Evolutionary conservation across 2,329 filamentous ascomycete genomes (phyloP).

Genomic region (Clarireedia homoeocarpa): DNA sequence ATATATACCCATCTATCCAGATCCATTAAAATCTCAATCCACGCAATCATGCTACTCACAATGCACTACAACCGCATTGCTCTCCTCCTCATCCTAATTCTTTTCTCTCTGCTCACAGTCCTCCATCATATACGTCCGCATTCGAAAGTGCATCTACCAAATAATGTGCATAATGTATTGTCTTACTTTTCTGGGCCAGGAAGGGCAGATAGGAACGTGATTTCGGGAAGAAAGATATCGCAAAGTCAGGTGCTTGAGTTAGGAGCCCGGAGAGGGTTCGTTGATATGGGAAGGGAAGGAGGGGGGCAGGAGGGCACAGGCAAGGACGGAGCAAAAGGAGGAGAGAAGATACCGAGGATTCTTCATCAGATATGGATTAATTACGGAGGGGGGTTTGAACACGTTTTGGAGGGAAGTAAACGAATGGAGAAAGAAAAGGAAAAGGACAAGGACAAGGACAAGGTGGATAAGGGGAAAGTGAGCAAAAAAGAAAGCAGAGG

Average conservation of each 20-base stretch:
- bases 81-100: not conserved
- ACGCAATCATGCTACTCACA: not conserved
- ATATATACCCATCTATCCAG: too few species aligned
- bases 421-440: too few species aligned
- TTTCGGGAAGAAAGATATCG: too few species aligned
- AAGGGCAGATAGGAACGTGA: too few species aligned
- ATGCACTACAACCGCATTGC: not conserved
- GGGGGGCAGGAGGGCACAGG: too few species aligned
- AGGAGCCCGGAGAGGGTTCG: too few species aligned
- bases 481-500: not conserved
- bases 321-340: not conserved
- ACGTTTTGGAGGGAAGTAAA: not conserved
- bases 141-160: too few species aligned
- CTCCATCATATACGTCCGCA: not conserved
- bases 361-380: constrained; percentile 2
- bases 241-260: too few species aligned
- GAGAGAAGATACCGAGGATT: not conserved
- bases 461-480: not conserved
- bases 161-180: too few species aligned
- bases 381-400: not conserved
- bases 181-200: too few species aligned
- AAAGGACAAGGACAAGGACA: not conserved
- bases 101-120: not conserved
- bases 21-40: not conserved
- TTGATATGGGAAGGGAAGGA: too few species aligned